Evolutionary conservation across 768 basidiomycete species (phyloP).

Genomic region (Kwoniella sp.): DNA sequence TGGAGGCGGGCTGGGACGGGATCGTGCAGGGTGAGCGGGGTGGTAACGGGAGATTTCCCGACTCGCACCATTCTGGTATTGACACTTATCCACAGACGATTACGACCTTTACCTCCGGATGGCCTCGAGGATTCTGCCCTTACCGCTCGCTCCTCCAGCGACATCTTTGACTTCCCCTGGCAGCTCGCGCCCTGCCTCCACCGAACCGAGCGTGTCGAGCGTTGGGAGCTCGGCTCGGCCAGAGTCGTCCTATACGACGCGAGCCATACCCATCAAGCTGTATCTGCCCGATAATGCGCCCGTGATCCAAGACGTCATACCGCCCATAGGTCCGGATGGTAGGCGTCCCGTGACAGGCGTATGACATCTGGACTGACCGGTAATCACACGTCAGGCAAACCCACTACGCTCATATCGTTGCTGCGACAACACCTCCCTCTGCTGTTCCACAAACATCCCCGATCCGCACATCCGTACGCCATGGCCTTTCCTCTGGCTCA

Average conservation of each 20-base stretch:
- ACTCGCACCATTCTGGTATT: neutral
- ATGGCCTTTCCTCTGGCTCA: slow-evolving; percentile 77
- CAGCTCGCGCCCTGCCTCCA: slow-evolving; percentile 61
- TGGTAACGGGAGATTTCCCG: too few relatives aligned
- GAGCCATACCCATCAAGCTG: slow-evolving; percentile 81
- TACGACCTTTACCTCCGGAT: slow-evolving; percentile 94
- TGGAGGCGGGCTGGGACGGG: slow-evolving; percentile 96
- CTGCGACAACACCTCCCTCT: slow-evolving; percentile 72
- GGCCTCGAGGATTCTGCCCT: slow-evolving; percentile 85
- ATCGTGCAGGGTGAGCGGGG: slow-evolving; percentile 79
- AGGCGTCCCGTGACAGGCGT: slow-evolving; percentile 32
- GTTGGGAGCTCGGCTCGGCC: too few relatives aligned
- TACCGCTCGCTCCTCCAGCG: slow-evolving; percentile 50
- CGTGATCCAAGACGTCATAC: slow-evolving; percentile 81
- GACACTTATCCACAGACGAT: slow-evolving; percentile 61
- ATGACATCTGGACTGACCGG: slow-evolving; percentile 54
- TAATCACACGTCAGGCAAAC: slow-evolving; percentile 65
- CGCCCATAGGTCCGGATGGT: slow-evolving; percentile 76
- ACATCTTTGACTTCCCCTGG: slow-evolving; percentile 49
- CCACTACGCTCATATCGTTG: slow-evolving; percentile 66
- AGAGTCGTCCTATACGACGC: slow-evolving; percentile 80
- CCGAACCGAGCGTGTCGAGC: slow-evolving; percentile 42
- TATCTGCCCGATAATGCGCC: slow-evolving; percentile 82
- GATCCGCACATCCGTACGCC: slow-evolving; percentile 50
- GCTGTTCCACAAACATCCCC: slow-evolving; percentile 59